phyloP scores from a whole-genome alignment of 2,329 filamentous ascomycete genomes.

The Colletotrichum sp. region DNA sequence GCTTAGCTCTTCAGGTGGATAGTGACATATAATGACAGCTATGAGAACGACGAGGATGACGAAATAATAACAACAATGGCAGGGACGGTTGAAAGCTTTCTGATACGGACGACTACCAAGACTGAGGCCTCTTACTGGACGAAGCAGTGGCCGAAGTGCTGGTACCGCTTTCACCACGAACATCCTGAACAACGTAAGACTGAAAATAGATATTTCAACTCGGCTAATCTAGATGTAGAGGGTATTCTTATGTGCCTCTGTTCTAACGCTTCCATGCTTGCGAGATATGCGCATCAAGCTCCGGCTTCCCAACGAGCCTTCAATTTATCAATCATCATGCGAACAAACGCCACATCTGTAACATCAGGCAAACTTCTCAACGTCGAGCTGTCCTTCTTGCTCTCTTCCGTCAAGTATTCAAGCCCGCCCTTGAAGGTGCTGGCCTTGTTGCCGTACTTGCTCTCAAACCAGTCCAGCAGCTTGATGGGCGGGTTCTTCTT shows the following conservation, averaged over 20 bases:
- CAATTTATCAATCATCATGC: not conserved
- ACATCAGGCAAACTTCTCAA: not conserved
- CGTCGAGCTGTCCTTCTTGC: not conserved
- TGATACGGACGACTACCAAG: too few relatives aligned
- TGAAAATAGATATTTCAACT: accelerated
- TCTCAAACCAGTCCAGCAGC: conserved; percentile 54
- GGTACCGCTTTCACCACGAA: too few relatives aligned
- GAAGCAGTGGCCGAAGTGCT: too few relatives aligned
- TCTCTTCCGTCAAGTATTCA: not conserved
- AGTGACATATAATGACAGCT: not conserved
- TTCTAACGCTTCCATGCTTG: not conserved
- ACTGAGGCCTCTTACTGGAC: too few relatives aligned
- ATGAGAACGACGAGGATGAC: too few relatives aligned
- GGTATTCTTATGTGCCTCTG: not conserved
- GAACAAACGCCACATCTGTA: not conserved
- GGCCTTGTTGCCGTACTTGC: not conserved
- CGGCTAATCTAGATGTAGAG: not conserved
- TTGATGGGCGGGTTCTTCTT: conserved; percentile 61
- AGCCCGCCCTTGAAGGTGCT: not conserved
- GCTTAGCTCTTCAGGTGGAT: accelerated
- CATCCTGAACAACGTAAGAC: not conserved
- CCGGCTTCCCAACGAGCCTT: not conserved
- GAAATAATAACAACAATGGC: too few relatives aligned
- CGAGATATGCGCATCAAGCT: not conserved
- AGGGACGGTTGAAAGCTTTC: too few relatives aligned